Percentiles rank a stretch among this genome's conserved stretches.
These are phyloP conservation scores for Hypomontagnella monticulosa DNA, from an alignment of 495 filamentous ascomycete species.

Conservation along the genomic window DNA sequence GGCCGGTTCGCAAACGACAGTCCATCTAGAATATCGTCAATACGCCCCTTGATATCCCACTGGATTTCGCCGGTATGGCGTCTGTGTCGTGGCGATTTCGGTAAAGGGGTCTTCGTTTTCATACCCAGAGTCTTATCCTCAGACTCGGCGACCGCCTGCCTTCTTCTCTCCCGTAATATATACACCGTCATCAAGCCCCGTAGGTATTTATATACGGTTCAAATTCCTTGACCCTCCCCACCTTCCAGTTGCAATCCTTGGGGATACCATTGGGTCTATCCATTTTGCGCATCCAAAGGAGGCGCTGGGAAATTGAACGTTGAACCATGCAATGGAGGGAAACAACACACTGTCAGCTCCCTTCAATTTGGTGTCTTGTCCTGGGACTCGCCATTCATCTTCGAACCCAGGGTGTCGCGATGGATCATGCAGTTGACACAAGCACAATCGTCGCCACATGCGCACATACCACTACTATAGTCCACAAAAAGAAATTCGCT, in stretches of 20 bases:
- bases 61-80: background rate
- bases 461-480: constrained; percentile 53
- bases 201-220: constrained; percentile 22
- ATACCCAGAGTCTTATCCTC: background rate
- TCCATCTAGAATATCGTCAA: constrained; percentile 17
- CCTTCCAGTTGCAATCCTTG: constrained; percentile 9
- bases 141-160: background rate
- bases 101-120: constrained; percentile 3
- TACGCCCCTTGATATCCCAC: constrained; percentile 6
- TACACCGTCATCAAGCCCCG: background rate
- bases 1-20: constrained; percentile 12
- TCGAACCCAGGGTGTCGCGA: constrained; percentile 15
- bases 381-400: constrained; percentile 8
- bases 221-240: constrained; percentile 1
- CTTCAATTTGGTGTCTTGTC: constrained; percentile 22
- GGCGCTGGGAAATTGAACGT: background rate
- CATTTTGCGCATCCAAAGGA: constrained; percentile 1
- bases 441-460: constrained; percentile 62
- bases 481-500: constrained; percentile 62
- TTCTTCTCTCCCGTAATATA: constrained; percentile 3
- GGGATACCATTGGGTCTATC: constrained; percentile 28
- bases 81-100: constrained; percentile 1
- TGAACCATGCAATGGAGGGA: constrained; percentile 1
- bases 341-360: background rate
- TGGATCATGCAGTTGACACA: constrained; percentile 62